Evolutionary conservation across 2,329 filamentous ascomycete genomes (phyloP).

Genomic region (Botrytis hyacinthi): DNA sequence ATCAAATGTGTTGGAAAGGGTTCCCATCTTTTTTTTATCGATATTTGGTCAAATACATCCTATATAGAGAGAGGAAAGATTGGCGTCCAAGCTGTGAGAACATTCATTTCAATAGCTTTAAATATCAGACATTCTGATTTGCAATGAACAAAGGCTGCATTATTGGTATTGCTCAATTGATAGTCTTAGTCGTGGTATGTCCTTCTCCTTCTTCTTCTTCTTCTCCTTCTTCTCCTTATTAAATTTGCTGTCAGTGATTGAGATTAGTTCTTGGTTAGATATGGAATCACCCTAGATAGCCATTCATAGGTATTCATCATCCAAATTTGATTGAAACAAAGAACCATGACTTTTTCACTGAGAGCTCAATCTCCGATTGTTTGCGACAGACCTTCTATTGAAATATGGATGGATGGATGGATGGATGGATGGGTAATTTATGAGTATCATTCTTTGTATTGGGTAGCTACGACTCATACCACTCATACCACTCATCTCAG

Average conservation of each 20-base stretch:
- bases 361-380: slow-evolving; percentile 11
- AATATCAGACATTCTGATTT: slow-evolving; percentile 6
- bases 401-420: background rate
- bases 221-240: background rate
- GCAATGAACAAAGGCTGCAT: background rate
- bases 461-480: background rate
- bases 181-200: background rate
- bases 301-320: too few relatives aligned
- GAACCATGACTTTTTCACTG: background rate
- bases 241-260: background rate
- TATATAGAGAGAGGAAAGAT: background rate
- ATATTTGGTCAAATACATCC: background rate
- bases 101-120: background rate
- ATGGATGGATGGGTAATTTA: background rate
- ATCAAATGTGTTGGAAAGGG: background rate
- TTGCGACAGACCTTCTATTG: background rate
- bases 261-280: background rate
- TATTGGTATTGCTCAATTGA: background rate
- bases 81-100: slow-evolving; percentile 5
- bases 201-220: background rate
- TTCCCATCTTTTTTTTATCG: background rate
- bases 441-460: background rate
- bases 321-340: slow-evolving; percentile 7
- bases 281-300: background rate
- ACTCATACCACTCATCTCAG: background rate